Conservation (phyloP, 176 grass and related monocot genomes). For the Chrysopogon serrulatus region DNA sequence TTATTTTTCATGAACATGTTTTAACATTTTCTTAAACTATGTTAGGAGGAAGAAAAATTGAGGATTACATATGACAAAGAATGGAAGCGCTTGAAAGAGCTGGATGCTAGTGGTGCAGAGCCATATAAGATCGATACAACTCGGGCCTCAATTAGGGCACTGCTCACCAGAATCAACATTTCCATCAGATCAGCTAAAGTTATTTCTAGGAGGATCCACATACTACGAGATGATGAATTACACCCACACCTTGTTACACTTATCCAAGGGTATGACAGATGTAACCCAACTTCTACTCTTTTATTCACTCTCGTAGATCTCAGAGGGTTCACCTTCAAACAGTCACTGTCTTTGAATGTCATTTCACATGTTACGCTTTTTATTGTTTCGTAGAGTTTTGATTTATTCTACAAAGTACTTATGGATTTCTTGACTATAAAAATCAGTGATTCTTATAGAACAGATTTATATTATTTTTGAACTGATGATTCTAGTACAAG, state of each 20-base stretch:
- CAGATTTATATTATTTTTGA: not conserved
- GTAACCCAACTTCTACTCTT: not conserved
- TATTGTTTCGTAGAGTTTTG: not conserved
- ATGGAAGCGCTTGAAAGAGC: slow-evolving; percentile 70
- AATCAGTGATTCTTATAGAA: not conserved
- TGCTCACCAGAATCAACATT: slow-evolving; percentile 68
- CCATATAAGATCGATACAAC: slow-evolving; percentile 56
- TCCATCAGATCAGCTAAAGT: slow-evolving; percentile 61
- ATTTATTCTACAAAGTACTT: not conserved
- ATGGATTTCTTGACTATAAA: not conserved
- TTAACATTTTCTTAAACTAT: slow-evolving; percentile 9
- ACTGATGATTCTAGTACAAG: not conserved
- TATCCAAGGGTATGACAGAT: slow-evolving; percentile 71
- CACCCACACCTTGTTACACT: slow-evolving; percentile 55
- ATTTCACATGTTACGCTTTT: not conserved
- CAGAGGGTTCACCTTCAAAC: not conserved
- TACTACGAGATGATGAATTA: slow-evolving; percentile 69
- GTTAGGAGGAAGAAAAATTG: slow-evolving; percentile 79
- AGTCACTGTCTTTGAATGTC: not conserved
- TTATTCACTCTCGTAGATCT: not conserved
- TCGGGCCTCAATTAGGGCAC: slow-evolving; percentile 39
- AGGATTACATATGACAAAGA: slow-evolving; percentile 73
- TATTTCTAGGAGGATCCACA: slow-evolving; percentile 79
- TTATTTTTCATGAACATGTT: not conserved
- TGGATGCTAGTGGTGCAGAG: slow-evolving; percentile 69